These are phyloP conservation scores for Kokia cookei DNA, from an alignment of 441 rosid genomes.

Conservation along the genomic window DNA sequence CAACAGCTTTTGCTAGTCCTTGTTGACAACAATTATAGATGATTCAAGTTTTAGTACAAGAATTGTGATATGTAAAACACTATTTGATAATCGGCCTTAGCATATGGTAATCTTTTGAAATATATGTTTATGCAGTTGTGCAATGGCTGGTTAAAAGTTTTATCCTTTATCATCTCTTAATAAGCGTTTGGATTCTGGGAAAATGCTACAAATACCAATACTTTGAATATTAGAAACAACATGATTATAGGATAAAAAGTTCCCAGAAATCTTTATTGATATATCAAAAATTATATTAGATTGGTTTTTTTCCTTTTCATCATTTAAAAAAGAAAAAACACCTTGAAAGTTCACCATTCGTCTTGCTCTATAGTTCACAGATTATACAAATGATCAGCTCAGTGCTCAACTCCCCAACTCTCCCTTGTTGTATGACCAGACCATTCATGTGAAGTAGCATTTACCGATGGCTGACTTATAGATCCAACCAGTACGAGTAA, in stretches of 20 bases:
- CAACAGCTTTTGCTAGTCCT: not conserved
- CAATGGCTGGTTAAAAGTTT: not conserved
- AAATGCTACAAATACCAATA: too few relatives aligned
- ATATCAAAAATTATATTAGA: too few relatives aligned
- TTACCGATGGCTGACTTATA: not conserved
- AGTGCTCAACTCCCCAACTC: too few relatives aligned
- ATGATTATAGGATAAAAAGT: too few relatives aligned
- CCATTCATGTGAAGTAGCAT: not conserved
- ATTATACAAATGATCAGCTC: too few relatives aligned
- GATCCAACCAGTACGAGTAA: not conserved
- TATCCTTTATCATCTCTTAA: not conserved
- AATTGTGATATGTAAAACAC: not conserved
- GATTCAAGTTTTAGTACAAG: not conserved
- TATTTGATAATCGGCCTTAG: not conserved
- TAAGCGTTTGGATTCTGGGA: not conserved
- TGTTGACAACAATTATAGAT: not conserved
- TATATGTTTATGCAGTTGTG: not conserved
- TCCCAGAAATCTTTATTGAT: too few relatives aligned
- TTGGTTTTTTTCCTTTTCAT: too few relatives aligned
- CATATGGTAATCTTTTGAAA: not conserved
- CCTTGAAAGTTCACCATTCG: too few relatives aligned
- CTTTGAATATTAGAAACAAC: too few relatives aligned
- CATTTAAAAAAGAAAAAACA: too few relatives aligned
- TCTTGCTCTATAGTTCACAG: too few relatives aligned
- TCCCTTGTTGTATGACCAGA: not conserved